Evolutionary conservation across 148 eudicot genomes (phyloP).

Genomic region (Cornus kousa): DNA sequence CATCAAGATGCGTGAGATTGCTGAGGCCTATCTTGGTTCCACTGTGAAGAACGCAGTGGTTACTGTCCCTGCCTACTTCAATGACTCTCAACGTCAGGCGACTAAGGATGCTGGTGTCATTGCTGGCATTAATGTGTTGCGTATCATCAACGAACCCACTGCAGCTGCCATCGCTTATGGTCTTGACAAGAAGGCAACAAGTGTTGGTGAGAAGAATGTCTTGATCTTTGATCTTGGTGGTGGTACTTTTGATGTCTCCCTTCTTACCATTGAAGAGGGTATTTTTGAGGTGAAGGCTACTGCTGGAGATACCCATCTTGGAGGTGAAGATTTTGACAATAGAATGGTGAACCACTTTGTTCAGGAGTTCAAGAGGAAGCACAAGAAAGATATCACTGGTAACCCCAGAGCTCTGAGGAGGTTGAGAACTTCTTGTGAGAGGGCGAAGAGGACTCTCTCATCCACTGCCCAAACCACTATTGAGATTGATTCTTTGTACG

Average conservation of each 20-base stretch:
- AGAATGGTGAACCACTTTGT: conserved; percentile 45
- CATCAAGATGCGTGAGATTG: conserved; percentile 47
- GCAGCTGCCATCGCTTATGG: conserved; percentile 54
- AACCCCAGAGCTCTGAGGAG: conserved; percentile 47
- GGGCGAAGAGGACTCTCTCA: conserved; percentile 48
- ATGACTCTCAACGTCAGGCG: conserved; percentile 43
- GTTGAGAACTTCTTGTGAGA: conserved; percentile 45
- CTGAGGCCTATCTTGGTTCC: conserved; percentile 44
- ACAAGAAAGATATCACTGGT: conserved; percentile 46
- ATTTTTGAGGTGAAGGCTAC: conserved; percentile 52
- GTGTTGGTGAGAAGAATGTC: conserved; percentile 48
- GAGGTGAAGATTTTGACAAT: conserved; percentile 44
- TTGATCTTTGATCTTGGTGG: conserved; percentile 48
- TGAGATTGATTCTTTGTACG: conserved; percentile 42
- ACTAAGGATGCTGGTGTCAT: conserved; percentile 48
- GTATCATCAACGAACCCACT: conserved; percentile 46
- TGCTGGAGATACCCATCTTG: conserved; percentile 50
- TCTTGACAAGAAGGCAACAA: conserved; percentile 49
- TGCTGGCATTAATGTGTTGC: conserved; percentile 42
- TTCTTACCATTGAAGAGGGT: conserved; percentile 47
- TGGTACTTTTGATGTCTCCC: conserved; percentile 46
- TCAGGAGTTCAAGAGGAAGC: conserved; percentile 46
- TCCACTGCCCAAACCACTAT: conserved; percentile 49
- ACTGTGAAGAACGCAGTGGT: conserved; percentile 40
- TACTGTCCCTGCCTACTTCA: conserved; percentile 48